These are phyloP conservation scores for Podaxis pistillaris DNA, from an alignment of 768 basidiomycete genomes.

Conservation along the genomic window DNA sequence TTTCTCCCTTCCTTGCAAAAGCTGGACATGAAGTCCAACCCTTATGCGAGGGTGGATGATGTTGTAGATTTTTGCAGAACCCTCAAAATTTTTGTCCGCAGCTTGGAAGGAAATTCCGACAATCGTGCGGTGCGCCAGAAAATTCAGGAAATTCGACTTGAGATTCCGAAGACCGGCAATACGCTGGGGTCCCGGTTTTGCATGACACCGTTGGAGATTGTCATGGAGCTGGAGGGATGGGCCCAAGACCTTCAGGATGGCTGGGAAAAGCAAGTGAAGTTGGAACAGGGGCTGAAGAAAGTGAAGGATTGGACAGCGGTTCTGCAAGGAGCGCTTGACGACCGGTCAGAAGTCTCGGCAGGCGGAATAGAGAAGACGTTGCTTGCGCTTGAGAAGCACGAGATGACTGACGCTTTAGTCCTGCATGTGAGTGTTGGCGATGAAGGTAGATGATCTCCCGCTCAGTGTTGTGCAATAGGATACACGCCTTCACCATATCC, in stretches of 20 bases:
- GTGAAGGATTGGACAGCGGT: background rate
- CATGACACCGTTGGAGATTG: background rate
- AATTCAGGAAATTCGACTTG: background rate
- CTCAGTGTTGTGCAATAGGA: too few relatives aligned
- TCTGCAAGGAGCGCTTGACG: background rate
- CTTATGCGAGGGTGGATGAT: background rate
- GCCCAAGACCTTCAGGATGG: background rate
- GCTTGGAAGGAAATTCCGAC: background rate
- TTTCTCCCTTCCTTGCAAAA: background rate
- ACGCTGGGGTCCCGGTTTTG: background rate
- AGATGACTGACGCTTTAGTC: too few relatives aligned
- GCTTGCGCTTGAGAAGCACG: too few relatives aligned
- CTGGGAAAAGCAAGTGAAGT: slow-evolving; percentile 2
- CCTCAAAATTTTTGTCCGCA: background rate
- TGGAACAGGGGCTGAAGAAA: background rate
- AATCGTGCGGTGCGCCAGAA: background rate
- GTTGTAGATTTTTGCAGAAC: background rate
- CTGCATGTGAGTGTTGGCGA: too few relatives aligned
- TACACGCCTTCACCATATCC: too few relatives aligned
- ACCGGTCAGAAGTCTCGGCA: background rate
- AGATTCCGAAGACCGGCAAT: background rate
- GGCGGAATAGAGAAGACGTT: too few relatives aligned
- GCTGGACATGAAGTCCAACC: background rate
- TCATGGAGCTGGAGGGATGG: background rate
- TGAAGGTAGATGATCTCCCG: too few relatives aligned